These are phyloP conservation scores for Syzygium aromaticum DNA, from an alignment of 345 rosid genomes.

Conservation along the genomic window DNA sequence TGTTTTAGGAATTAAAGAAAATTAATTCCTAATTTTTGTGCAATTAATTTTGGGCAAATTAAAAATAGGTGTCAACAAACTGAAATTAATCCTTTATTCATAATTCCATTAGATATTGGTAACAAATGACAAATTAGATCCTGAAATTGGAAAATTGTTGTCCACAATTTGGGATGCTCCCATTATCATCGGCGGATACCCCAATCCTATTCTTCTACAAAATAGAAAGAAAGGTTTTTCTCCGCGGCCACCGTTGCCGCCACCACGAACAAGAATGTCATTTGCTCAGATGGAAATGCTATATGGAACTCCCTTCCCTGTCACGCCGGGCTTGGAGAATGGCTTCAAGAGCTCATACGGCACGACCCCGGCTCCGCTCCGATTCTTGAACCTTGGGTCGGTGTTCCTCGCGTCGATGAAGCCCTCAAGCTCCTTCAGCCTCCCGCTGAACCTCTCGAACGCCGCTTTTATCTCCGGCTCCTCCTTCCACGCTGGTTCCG, in stretches of 20 bases:
- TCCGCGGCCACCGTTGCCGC: not conserved
- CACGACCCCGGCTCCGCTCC: constrained; percentile 35
- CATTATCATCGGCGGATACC: not conserved
- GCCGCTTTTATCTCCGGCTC: constrained; percentile 21
- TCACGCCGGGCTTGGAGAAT: constrained; percentile 32
- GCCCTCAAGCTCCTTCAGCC: constrained; percentile 28
- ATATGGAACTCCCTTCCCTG: constrained; percentile 42
- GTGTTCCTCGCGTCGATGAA: constrained; percentile 25
- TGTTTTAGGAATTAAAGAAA: too few species aligned
- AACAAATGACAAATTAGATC: not conserved
- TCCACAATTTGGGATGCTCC: not conserved
- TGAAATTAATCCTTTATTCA: not conserved
- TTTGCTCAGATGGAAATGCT: constrained; percentile 30
- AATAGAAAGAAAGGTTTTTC: not conserved
- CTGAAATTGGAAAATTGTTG: not conserved
- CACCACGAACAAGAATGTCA: not conserved
- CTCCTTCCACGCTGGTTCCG: constrained; percentile 21
- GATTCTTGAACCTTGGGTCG: constrained; percentile 13
- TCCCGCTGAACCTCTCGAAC: constrained; percentile 24
- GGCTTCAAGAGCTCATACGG: constrained; percentile 45
- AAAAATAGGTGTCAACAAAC: too few species aligned
- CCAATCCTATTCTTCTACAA: not conserved
- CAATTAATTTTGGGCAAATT: too few species aligned
- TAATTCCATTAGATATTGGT: not conserved
- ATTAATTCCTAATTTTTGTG: too few species aligned